A percentile compares a stretch with the other conserved stretches of the same genome.
phyloP scores from a whole-genome alignment of 225 moss, liverwort and hornwort genomes.

The Pseudoscleropodium purum region DNA sequence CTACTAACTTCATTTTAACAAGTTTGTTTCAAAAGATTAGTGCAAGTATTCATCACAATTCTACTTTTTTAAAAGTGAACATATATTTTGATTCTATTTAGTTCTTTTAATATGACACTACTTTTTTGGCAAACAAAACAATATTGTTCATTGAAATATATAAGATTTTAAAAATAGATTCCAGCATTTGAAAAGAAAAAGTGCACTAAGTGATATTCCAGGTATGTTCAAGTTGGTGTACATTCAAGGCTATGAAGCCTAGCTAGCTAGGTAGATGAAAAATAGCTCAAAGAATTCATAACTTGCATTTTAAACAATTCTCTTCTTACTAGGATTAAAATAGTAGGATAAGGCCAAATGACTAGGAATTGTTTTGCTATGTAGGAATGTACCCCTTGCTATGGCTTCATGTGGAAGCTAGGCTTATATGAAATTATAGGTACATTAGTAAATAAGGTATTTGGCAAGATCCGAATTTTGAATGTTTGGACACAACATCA shows the following conservation, averaged over 20 bases:
- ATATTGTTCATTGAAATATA: neutral
- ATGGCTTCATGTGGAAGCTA: neutral
- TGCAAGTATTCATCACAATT: neutral
- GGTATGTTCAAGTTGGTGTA: neutral
- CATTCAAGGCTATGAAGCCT: neutral
- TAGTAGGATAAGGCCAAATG: neutral
- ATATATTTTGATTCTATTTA: neutral
- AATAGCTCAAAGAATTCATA: neutral
- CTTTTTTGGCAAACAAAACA: neutral
- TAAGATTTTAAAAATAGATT: neutral
- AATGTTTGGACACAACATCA: neutral
- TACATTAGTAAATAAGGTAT: neutral
- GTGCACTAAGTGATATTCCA: neutral
- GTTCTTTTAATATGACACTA: fast-evolving
- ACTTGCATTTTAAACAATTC: neutral
- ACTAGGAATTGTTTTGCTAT: neutral
- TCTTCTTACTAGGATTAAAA: neutral
- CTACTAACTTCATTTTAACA: neutral
- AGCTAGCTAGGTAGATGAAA: neutral
- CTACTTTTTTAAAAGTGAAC: neutral
- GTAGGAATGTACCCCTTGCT: neutral
- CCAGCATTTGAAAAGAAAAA: neutral
- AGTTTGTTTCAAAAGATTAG: neutral
- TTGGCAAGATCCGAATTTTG: neutral
- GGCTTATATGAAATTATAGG: neutral